Base-by-base conservation (phyloP, 2,329 filamentous ascomycete genomes). In the Penicillium sp. region DNA sequence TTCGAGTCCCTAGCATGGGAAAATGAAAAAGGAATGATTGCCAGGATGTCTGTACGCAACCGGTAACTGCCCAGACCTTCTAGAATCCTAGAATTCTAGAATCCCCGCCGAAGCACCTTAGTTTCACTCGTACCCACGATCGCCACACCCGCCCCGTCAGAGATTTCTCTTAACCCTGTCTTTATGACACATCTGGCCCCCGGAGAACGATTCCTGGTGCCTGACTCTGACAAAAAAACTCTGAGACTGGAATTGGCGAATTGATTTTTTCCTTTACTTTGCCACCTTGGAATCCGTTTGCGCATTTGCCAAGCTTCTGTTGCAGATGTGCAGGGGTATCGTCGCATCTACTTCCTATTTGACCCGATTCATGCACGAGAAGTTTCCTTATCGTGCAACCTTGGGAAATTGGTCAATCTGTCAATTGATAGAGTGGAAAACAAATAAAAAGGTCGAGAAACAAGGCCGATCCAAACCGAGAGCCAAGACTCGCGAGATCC, bases 81-180 rank as follows among this genome's bases (percentile, higher is more conserved):
- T 52, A 49, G 51, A 57, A 57, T 20, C 28, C 41, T n/a, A n/a
- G n/a, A 49, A 32, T 57, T 55, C 52, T 52, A 51, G 54, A 57
- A 57, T 20, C 28, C 41, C 38, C 36, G 41, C 44, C 51, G 51
- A 56, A 57, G 47, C 38, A 49, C 41, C 22, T 29, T 43, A 44
- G 39, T 41, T 38, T 14, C 24, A 9, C 24, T 9, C 22, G 36
- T 41, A 47, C 35, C 45, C 41, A 42, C 27, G 54, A 55, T 57
- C 54, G 54, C 54, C 54, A 55, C 54, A 52, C 43, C 53, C 46
- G 49, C 8, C 31, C 31, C 29, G 16, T 34, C 28, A 29, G 31
- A 36, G 37, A 42, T 32, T 47, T 32, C 23, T 28, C 20, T 34
- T 34, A 11, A 20, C 20, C 23, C 35, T 24, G 35, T 16, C n/a